A percentile compares a stretch with the other conserved stretches of the same genome.
phyloP scores from a whole-genome alignment of 2,329 filamentous ascomycete species.

The Diaporthe capsici region DNA sequence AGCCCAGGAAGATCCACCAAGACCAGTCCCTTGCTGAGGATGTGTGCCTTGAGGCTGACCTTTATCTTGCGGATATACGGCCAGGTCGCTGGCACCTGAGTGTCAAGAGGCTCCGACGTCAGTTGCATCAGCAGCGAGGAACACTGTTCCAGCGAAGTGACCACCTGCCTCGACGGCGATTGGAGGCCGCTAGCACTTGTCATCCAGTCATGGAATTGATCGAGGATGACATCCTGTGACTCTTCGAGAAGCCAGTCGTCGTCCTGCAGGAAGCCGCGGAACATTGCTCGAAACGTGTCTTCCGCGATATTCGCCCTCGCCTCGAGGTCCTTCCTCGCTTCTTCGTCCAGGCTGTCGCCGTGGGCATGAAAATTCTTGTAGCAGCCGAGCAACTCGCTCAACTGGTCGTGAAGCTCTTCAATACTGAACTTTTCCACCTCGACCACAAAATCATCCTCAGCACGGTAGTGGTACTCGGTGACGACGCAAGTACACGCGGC shows the following conservation, averaged over 20 bases:
- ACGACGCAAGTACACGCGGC: constrained; percentile 63
- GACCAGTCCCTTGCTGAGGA: constrained; percentile 62
- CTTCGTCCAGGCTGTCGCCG: constrained; percentile 13
- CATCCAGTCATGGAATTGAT: neutral
- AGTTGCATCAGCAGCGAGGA: constrained; percentile 52
- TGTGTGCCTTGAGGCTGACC: constrained; percentile 59
- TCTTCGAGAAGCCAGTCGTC: constrained; percentile 43
- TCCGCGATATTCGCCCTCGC: constrained; percentile 52
- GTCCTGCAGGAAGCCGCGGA: constrained; percentile 46
- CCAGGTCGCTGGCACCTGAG: constrained; percentile 52
- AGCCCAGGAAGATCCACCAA: constrained; percentile 65
- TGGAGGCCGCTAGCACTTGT: too few species aligned
- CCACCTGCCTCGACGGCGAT: neutral
- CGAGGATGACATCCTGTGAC: neutral
- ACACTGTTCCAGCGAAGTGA: constrained; percentile 48
- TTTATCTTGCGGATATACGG: constrained; percentile 62
- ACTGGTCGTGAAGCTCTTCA: constrained; percentile 52
- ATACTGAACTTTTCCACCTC: constrained; percentile 52
- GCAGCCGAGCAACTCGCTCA: constrained; percentile 52
- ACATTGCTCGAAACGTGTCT: constrained; percentile 57
- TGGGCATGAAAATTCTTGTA: constrained; percentile 55
- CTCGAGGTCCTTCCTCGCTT: constrained; percentile 42
- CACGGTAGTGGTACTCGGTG: constrained; percentile 61
- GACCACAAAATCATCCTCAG: constrained; percentile 50
- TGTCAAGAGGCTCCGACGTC: constrained; percentile 51